These are phyloP conservation scores for Sphaerulina vaccinii DNA, from an alignment of 2,329 filamentous ascomycete species.

Conservation along the genomic window DNA sequence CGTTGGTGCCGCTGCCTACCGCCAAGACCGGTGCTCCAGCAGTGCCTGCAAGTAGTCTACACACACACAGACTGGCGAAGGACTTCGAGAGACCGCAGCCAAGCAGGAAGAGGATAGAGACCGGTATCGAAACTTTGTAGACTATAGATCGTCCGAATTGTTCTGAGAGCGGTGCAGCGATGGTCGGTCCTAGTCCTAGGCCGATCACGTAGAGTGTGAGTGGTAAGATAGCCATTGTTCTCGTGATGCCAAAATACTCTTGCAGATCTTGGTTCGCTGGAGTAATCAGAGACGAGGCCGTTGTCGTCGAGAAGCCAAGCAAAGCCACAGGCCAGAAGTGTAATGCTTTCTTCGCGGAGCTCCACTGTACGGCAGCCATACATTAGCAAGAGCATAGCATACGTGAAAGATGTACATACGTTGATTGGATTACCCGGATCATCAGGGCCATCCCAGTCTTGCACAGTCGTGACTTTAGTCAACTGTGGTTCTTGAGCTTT, in stretches of 20 bases:
- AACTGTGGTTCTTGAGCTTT: slow-evolving; percentile 2
- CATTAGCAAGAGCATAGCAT: background rate
- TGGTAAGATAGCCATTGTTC: slow-evolving; percentile 58
- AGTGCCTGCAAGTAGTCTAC: slow-evolving; percentile 51
- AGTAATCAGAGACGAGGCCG: slow-evolving; percentile 28
- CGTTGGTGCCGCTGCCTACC: slow-evolving; percentile 44
- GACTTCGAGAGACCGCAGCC: slow-evolving; percentile 32
- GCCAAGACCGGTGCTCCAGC: slow-evolving; percentile 39
- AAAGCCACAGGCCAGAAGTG: slow-evolving; percentile 23
- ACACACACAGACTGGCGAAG: slow-evolving; percentile 29
- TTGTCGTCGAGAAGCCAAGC: slow-evolving; percentile 30
- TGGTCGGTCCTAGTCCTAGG: slow-evolving; percentile 68
- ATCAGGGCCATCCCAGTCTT: slow-evolving; percentile 31
- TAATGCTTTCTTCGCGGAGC: slow-evolving; percentile 20
- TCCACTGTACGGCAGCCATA: slow-evolving; percentile 5
- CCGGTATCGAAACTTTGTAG: slow-evolving; percentile 37
- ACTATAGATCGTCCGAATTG: slow-evolving; percentile 39
- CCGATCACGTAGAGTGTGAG: slow-evolving; percentile 57
- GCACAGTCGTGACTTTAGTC: slow-evolving; percentile 18
- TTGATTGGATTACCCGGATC: slow-evolving; percentile 28
- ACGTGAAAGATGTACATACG: background rate
- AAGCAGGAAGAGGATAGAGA: slow-evolving; percentile 39
- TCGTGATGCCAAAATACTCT: slow-evolving; percentile 53
- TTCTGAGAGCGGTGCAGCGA: slow-evolving; percentile 38
- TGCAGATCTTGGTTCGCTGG: slow-evolving; percentile 26